A percentile compares a stretch with the other conserved stretches of the same genome.
Conservation (phyloP, 306 rosid genomes). For the Hippophae gyantsensis region DNA sequence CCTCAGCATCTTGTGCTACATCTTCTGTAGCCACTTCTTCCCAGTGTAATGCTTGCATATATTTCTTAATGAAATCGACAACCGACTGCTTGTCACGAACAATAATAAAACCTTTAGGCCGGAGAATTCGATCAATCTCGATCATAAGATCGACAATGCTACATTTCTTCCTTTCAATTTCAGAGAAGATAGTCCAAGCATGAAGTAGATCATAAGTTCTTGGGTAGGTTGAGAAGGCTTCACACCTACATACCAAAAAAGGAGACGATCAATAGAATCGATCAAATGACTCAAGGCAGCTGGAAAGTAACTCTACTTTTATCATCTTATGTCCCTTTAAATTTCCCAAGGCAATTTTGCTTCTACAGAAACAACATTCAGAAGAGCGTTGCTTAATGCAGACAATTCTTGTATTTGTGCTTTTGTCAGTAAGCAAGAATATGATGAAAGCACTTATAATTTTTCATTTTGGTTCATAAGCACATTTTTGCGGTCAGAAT, state of each 20-base stretch:
- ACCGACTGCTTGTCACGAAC: conserved; percentile 60
- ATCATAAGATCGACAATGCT: conserved; percentile 67
- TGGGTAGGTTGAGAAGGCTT: conserved; percentile 93
- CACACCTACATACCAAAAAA: conserved; percentile 55
- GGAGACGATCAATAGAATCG: not conserved
- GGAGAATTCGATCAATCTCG: conserved; percentile 85
- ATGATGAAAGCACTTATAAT: too few relatives aligned
- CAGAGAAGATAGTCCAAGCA: conserved; percentile 76
- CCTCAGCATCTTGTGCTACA: conserved; percentile 42
- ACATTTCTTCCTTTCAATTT: conserved; percentile 61
- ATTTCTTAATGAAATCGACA: conserved; percentile 62
- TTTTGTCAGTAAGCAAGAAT: too few relatives aligned
- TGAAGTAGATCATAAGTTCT: conserved; percentile 87
- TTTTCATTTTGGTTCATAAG: too few relatives aligned
- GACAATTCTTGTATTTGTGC: too few relatives aligned
- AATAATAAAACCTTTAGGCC: conserved; percentile 80
- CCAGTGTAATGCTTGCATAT: conserved; percentile 82
- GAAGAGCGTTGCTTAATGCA: too few relatives aligned
- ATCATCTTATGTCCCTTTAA: not conserved
- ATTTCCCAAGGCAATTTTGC: too few relatives aligned
- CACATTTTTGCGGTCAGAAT: too few relatives aligned
- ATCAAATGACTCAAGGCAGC: not conserved
- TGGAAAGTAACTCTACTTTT: not conserved
- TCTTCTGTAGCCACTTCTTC: conserved; percentile 59
- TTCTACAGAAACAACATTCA: too few relatives aligned